Conservation (phyloP, 805 yeast species). For the Teunomyces cretensis region DNA sequence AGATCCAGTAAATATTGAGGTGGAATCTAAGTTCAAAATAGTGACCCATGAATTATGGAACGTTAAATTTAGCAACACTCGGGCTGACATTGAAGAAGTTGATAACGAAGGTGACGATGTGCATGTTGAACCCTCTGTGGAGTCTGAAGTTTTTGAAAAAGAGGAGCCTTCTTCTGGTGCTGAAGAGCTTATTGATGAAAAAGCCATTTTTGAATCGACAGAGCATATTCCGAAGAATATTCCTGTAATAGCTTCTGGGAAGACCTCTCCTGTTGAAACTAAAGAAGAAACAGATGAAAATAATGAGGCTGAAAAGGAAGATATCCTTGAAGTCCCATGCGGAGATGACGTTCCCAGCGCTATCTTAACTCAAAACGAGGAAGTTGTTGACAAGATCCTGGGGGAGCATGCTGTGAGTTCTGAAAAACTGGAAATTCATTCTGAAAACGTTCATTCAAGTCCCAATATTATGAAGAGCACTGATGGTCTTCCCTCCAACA, state of each 20-base stretch:
- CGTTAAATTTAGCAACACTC: constrained; percentile 11
- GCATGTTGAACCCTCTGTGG: background rate
- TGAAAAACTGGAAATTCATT: too few species aligned
- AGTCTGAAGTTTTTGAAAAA: too few species aligned
- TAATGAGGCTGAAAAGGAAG: background rate
- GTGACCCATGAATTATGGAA: constrained; percentile 40
- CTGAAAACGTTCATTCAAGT: too few species aligned
- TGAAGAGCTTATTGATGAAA: background rate
- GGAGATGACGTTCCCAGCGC: background rate
- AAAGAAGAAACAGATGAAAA: constrained; percentile 1
- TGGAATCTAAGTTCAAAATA: constrained; percentile 33
- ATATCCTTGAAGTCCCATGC: background rate
- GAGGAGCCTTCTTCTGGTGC: too few species aligned
- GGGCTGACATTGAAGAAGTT: background rate
- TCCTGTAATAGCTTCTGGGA: background rate
- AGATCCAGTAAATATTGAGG: constrained; percentile 36
- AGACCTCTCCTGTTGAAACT: background rate
- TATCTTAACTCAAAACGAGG: background rate
- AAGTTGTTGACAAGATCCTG: too few species aligned
- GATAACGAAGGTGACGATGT: background rate
- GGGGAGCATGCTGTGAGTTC: too few species aligned
- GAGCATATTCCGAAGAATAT: too few species aligned
- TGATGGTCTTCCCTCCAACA: too few species aligned
- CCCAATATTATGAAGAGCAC: too few species aligned
- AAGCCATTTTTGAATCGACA: background rate